Evolutionary conservation across 257 asterid genomes (phyloP).

Genomic region (Osmanthus fragrans): DNA sequence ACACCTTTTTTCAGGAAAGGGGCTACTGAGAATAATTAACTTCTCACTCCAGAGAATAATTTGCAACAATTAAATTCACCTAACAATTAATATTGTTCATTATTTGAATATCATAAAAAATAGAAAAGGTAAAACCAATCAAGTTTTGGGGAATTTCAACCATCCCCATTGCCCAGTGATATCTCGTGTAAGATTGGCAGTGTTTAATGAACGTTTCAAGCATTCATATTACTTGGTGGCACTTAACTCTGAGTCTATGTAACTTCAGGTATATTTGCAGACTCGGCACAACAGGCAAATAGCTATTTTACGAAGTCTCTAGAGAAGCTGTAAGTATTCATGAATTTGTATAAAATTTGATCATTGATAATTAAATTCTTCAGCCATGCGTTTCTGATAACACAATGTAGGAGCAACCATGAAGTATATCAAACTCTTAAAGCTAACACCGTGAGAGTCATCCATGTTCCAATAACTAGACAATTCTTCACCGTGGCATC

Average conservation of each 20-base stretch:
- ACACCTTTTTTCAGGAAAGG: neutral
- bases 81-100: neutral
- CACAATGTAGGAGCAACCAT: constrained; percentile 95
- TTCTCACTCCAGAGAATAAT: neutral
- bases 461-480: constrained; percentile 57
- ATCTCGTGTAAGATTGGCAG: neutral
- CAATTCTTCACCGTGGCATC: constrained; percentile 51
- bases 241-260: neutral
- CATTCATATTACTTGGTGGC: neutral
- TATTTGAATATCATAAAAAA: neutral
- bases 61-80: neutral
- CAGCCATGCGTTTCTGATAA: constrained; percentile 66
- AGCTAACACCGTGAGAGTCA: constrained; percentile 56
- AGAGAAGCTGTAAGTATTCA: constrained; percentile 8
- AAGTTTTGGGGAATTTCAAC: neutral
- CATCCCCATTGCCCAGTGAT: neutral
- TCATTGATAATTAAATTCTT: constrained; percentile 9
- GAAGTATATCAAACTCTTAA: constrained; percentile 82
- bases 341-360: constrained; percentile 5
- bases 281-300: neutral
- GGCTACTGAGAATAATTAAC: constrained; percentile 12
- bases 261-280: neutral
- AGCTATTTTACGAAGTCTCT: neutral
- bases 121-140: neutral
- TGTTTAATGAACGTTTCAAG: neutral